phyloP scores from a whole-genome alignment of 106 monocot species.

The Vanilla planifolia region DNA sequence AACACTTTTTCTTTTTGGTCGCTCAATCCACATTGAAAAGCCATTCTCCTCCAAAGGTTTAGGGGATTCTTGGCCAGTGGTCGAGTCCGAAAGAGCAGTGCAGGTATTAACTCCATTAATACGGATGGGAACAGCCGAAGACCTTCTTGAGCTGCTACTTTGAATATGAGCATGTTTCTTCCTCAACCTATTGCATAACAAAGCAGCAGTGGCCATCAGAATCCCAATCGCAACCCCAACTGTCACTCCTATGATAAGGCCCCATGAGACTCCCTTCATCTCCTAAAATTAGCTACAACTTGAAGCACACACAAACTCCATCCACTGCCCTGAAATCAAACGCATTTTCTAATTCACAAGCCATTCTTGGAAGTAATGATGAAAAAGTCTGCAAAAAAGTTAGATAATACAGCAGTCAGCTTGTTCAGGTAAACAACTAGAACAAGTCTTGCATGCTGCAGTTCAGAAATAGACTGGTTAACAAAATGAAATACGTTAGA shows the following conservation, averaged over 20 bases:
- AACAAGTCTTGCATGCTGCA: too few relatives aligned
- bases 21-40: conserved; percentile 33
- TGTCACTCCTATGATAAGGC: conserved; percentile 68
- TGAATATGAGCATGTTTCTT: conserved; percentile 35
- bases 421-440: too few relatives aligned
- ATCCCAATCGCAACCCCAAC: conserved; percentile 69
- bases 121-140: conserved; percentile 61
- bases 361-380: too few relatives aligned
- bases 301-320: conserved; percentile 7
- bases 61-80: conserved; percentile 51
- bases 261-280: conserved; percentile 57
- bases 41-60: conserved; percentile 19
- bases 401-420: too few relatives aligned
- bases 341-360: neutral
- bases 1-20: conserved; percentile 30
- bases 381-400: too few relatives aligned
- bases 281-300: conserved; percentile 12
- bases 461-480: too few relatives aligned
- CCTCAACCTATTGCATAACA: conserved; percentile 51
- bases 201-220: conserved; percentile 40
- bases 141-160: conserved; percentile 53
- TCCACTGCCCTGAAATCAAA: conserved; percentile 12
- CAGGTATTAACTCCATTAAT: conserved; percentile 48
- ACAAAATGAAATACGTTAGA: too few relatives aligned
- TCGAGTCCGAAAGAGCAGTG: conserved; percentile 56